Percentiles rank a stretch among this genome's conserved stretches.
phyloP scores from a whole-genome alignment of 768 basidiomycete species.

The Mycena floridula region DNA sequence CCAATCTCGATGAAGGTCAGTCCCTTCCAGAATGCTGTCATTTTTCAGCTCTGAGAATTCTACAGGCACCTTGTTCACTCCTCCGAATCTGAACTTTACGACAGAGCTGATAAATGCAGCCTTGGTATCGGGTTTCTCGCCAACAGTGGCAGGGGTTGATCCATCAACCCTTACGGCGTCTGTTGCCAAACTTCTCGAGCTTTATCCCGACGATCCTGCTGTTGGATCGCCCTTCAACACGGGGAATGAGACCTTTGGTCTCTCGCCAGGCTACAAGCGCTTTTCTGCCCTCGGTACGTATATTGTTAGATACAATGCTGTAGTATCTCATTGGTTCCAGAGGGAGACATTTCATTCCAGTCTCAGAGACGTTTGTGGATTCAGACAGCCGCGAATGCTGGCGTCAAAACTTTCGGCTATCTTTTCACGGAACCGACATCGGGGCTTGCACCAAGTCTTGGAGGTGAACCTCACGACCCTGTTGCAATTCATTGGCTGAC shows the following conservation, averaged over 20 bases:
- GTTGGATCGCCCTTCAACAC: slow-evolving; percentile 24
- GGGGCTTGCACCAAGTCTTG: slow-evolving; percentile 15
- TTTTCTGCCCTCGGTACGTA: not conserved
- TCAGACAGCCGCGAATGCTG: slow-evolving; percentile 28
- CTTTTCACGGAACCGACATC: slow-evolving; percentile 35
- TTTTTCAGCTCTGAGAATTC: not conserved
- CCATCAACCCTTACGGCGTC: not conserved
- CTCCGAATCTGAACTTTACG: not conserved
- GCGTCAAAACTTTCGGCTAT: slow-evolving; percentile 35
- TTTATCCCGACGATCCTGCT: slow-evolving; percentile 10
- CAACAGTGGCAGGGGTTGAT: too few species aligned
- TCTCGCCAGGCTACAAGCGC: slow-evolving; percentile 8
- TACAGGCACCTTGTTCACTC: not conserved
- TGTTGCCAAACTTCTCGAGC: not conserved
- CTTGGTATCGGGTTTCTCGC: not conserved
- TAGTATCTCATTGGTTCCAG: too few species aligned
- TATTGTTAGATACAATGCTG: too few species aligned
- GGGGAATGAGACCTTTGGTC: slow-evolving; percentile 22
- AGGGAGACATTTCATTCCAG: slow-evolving; percentile 35
- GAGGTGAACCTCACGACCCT: slow-evolving; percentile 18
- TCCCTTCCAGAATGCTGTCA: not conserved
- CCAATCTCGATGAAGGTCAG: slow-evolving; percentile 8
- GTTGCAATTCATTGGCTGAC: not conserved
- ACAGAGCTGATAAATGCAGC: not conserved
- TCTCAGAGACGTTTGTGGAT: slow-evolving; percentile 32